Base-by-base conservation (phyloP, 257 asterid genomes). In the Forsythia viridissima region DNA sequence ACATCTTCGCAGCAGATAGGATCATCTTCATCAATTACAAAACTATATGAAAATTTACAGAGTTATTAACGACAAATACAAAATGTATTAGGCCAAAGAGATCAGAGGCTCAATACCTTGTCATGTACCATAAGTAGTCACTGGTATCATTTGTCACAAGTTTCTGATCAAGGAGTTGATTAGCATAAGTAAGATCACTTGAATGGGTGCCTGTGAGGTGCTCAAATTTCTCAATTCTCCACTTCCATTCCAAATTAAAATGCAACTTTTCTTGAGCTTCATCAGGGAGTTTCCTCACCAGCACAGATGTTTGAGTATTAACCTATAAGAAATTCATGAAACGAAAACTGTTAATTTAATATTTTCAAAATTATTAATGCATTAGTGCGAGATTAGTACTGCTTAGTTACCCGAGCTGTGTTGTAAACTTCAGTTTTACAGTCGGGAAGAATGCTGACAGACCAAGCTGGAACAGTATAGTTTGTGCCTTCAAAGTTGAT, bases 111-210 rank as follows among this genome's bases (percentile, higher is more conserved):
- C 30, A 34, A 10, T 81, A 86, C 92, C 86, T 88, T 42, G 92
- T 86, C 85, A 85, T 86, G 84, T 86, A 89, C 90, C 90, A 89
- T 16, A 89, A 77, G 61, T 89, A 89, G 40, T 86, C 92, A 40
- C 82, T 80, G 0, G 85, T 81, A 74, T 89, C 92, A 78, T 83
- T 86, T n/a, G 90, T 81, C 2, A 81, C 79, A 18, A 76, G 8
- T 41, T 86, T 89, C 74, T 89, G 92, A 43, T 89, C 92, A 3
- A 86, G 36, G 3, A 89, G 79, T 48, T 73, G 69, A 18, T 76
- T 52, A 34, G 86, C 83, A 73, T 75, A 51, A 10, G 68, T 73
- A 46, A 70, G 77, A 34, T 76, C 81, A 21, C 41, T 73, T 0
- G 40, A 16, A 13, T 8, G 76, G 16, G 70, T 39, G 16, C 63